Base-by-base conservation (phyloP, 768 basidiomycete species). In the Lentinula lateritia region DNA sequence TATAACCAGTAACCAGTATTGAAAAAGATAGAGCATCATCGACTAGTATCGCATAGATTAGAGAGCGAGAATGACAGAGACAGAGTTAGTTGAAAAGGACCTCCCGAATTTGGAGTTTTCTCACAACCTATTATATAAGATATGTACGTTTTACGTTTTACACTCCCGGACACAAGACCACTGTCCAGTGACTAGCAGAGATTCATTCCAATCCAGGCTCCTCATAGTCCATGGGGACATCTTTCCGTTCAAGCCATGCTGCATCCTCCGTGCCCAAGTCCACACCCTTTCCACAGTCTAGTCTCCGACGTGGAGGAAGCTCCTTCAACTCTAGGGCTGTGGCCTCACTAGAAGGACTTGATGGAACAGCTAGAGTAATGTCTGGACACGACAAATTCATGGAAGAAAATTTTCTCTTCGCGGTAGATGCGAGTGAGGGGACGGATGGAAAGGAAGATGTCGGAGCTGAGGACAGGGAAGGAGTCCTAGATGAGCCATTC, bases 151-250 rank as follows among this genome's bases (percentile, higher is more conserved):
- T 23, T 23, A 23, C 23, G 23, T 23, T 23, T 23, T 23, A 23
- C 23, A 23, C 23, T n/a, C n/a, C n/a, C n/a, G n/a, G n/a, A n/a
- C n/a, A n/a, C n/a, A 23, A 23, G 28, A 28, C 28, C 28, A 28
- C 28, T 28, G 28, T 23, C 23, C 23, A 23, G 28, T 28, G 28
- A 28, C 28, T 28, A 28, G 28, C 28, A 28, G 3, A 28, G 2
- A 28, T 5, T 58, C 38, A 59, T 52, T 60, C 48, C 38, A 60
- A 52, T n/a, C 59, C 59, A 20, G 85, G 82, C 74, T 81, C 79
- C 74, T 88, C 87, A 72, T 87, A 88, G 71, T 88, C 87, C 74
- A 88, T 87, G 60, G 86, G 87, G n/a, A 89, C 83, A 65, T 89
- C 87, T 73, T 86, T 88, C 67, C 86, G 75, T 73, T 87, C 87